Conservation (phyloP, 352 stramenopile genomes). For the Globisporangium ultimum region DNA sequence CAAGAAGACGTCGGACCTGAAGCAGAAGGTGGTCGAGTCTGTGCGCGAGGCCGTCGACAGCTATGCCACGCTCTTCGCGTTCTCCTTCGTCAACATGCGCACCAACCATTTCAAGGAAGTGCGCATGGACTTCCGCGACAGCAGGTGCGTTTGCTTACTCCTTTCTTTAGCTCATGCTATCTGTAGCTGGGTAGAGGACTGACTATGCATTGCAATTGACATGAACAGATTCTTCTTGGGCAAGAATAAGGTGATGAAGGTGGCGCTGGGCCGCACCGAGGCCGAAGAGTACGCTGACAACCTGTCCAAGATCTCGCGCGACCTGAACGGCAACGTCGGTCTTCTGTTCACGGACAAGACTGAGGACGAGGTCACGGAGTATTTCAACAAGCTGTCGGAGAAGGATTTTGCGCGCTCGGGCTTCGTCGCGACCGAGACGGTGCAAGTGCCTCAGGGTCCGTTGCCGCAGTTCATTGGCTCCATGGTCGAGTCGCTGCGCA, state of each 20-base stretch:
- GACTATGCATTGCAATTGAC: background rate
- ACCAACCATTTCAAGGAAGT: constrained; percentile 99
- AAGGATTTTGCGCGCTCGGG: constrained; percentile 94
- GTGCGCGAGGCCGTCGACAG: constrained; percentile 93
- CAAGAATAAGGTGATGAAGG: constrained; percentile 99
- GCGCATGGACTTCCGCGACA: constrained; percentile 94
- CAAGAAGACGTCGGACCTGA: constrained; percentile 96
- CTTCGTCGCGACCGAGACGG: constrained; percentile 87
- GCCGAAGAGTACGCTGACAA: constrained; percentile 98
- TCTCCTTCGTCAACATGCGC: constrained; percentile 98
- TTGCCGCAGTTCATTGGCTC: constrained; percentile 93
- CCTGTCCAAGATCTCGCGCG: constrained; percentile 88
- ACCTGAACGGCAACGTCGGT: constrained; percentile 92
- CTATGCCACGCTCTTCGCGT: constrained; percentile 93
- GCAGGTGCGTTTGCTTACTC: constrained; percentile 40
- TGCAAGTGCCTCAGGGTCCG: constrained; percentile 87
- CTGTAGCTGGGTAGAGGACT: background rate
- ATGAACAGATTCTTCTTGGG: constrained; percentile 95
- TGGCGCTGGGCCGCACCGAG: constrained; percentile 91
- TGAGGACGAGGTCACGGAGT: constrained; percentile 85
- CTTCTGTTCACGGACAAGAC: constrained; percentile 94
- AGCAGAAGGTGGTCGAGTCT: constrained; percentile 92
- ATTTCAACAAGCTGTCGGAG: constrained; percentile 91
- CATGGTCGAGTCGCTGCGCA: constrained; percentile 96
- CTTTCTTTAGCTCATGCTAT: background rate